Base-by-base conservation (phyloP, 2,329 filamentous ascomycete genomes). In the Pestalotiopsis sp. region DNA sequence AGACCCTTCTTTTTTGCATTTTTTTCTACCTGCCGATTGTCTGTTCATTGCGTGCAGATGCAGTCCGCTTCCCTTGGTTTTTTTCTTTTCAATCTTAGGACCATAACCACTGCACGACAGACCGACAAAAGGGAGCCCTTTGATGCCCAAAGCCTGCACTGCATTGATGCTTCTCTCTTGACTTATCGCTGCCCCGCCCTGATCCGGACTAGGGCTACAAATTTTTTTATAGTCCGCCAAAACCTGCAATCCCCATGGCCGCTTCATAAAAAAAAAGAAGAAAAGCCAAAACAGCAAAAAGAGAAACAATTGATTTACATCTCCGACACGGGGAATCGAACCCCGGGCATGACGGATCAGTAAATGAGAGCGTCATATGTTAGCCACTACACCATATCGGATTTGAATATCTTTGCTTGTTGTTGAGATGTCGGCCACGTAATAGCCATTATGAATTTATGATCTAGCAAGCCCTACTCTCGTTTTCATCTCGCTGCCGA, bases 271-370 rank as follows among this genome's bases (percentile, higher is more conserved):
- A n/a, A 35, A 35, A 35, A 35, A 9, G 7, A 2, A 9, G 7
- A 35, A 35, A 35, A 9, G 30, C 6, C 2, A 9, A 35, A 35
- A 9, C 30, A 35, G 30, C 1, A 35, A 35, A 30, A 35, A 35
- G 0, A 2, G 5, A 35, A 35, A 35, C 1, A 35, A 9, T 5
- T 0, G 0, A 9, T 9, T 44, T 30, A 14, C 13, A 30, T 55
- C 71, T 74, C 72, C 72, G 72, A 73, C 70, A 69, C 73, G 72
- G 72, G 73, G 73, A 74, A 73, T 75, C 72, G 72, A 75, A 75
- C 73, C 73, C 72, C 72, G 72, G 70, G 73, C 73, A 73, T 71
- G 69, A 71, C 72, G 72, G 72, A 60, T 60, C 48, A 39, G 9
- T 40, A 22, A 65, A 26, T 58, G 56, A 58, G 56, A 58, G 56